A percentile compares a stretch with the other conserved stretches of the same genome.
phyloP scores from a whole-genome alignment of 768 basidiomycete species.

The Xerocomus brunneocitrinus region DNA sequence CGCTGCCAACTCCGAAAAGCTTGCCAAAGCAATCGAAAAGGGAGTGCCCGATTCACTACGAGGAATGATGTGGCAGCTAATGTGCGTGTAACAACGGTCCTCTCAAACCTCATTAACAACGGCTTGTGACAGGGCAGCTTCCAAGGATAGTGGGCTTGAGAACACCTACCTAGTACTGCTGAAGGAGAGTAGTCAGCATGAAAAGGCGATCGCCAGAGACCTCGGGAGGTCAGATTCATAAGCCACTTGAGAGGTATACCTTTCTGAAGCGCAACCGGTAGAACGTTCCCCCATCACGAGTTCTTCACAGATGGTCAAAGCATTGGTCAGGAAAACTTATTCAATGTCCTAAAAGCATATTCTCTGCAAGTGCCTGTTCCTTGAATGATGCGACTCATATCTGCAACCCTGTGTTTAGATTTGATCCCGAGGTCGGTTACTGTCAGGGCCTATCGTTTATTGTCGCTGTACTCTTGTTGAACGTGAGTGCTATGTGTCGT shows the following conservation, averaged over 20 bases:
- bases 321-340: constrained; percentile 94
- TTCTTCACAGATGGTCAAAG: constrained; percentile 95
- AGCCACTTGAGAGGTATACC: background rate
- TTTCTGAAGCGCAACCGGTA: constrained; percentile 26
- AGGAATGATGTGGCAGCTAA: constrained; percentile 97
- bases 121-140: constrained; percentile 66
- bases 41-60: constrained; percentile 86
- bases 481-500: constrained; percentile 48
- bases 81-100: constrained; percentile 44
- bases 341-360: constrained; percentile 97
- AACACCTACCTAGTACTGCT: constrained; percentile 73
- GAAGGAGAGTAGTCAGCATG: constrained; percentile 81
- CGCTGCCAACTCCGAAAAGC: constrained; percentile 64
- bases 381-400: background rate
- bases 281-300: constrained; percentile 95
- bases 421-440: constrained; percentile 93
- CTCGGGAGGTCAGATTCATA: constrained; percentile 60
- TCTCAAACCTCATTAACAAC: constrained; percentile 10
- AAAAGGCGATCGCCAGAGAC: constrained; percentile 92
- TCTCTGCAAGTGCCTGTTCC: constrained; percentile 58
- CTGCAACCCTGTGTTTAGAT: constrained; percentile 39
- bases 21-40: constrained; percentile 85
- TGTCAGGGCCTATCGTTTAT: constrained; percentile 97
- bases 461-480: constrained; percentile 87
- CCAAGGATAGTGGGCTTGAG: constrained; percentile 87